phyloP scores from a whole-genome alignment of 768 basidiomycete genomes.

The Daedalea quercina region DNA sequence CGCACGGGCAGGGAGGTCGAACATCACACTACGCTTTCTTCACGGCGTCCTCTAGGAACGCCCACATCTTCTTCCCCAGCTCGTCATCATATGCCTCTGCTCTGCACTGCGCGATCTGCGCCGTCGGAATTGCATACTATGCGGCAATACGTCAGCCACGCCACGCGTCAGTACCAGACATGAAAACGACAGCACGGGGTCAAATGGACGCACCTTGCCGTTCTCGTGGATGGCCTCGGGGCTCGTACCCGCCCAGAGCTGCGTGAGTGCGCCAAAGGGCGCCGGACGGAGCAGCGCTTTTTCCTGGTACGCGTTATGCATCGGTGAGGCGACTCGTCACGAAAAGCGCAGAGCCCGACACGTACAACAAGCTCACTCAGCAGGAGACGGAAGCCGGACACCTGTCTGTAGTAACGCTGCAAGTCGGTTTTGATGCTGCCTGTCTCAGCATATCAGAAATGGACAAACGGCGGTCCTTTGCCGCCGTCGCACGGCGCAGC shows the following conservation, averaged over 20 bases:
- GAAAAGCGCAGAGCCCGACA: neutral
- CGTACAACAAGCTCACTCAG: constrained; percentile 2
- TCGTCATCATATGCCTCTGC: constrained; percentile 15
- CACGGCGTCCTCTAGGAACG: constrained; percentile 10
- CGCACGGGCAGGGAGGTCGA: no score
- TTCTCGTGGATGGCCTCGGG: constrained; percentile 30
- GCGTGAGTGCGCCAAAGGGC: constrained; percentile 21
- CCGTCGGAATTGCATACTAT: constrained; percentile 20
- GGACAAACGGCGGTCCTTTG: no score
- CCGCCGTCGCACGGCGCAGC: no score
- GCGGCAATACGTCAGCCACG: neutral
- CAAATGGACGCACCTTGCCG: constrained; percentile 28
- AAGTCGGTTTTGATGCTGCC: constrained; percentile 15
- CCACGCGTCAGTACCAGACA: neutral
- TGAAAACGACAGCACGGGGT: no score
- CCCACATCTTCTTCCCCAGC: constrained; percentile 16
- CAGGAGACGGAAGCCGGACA: neutral
- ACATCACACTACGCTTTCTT: neutral
- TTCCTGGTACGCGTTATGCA: neutral
- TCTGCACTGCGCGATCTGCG: constrained; percentile 14
- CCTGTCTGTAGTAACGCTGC: neutral
- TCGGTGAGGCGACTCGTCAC: neutral
- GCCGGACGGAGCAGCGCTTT: constrained; percentile 21
- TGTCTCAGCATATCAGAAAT: no score
- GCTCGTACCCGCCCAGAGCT: constrained; percentile 27